A percentile compares a stretch with the other conserved stretches of the same genome.
These are phyloP conservation scores for Plenodomus lindquistii DNA, from an alignment of 2,329 filamentous ascomycete species.

Conservation along the genomic window DNA sequence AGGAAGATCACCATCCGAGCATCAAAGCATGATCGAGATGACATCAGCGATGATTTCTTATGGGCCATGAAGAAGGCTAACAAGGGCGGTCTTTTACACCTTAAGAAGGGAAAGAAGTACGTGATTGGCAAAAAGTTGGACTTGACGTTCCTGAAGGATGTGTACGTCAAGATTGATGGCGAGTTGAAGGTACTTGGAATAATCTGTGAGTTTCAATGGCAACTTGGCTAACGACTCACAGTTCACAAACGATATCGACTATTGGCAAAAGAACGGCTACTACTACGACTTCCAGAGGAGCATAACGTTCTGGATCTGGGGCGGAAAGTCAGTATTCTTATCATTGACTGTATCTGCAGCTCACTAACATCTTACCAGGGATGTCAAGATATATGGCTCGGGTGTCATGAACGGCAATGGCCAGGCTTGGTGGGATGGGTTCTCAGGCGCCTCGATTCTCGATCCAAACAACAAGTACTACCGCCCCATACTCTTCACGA, in stretches of 20 bases:
- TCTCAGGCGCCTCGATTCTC: conserved; percentile 52
- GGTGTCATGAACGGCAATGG: conserved; percentile 58
- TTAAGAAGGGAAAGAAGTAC: conserved; percentile 59
- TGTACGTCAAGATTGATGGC: conserved; percentile 63
- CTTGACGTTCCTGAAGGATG: conserved; percentile 60
- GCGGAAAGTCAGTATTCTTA: conserved; percentile 50
- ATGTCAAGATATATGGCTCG: conserved; percentile 63
- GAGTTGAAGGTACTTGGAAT: conserved; percentile 47
- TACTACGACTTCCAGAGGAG: conserved; percentile 58
- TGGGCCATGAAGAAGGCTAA: conserved; percentile 60
- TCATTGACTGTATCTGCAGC: not conserved
- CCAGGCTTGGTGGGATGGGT: conserved; percentile 54
- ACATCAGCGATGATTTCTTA: conserved; percentile 60
- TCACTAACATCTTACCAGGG: conserved; percentile 8
- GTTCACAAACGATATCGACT: conserved; percentile 53
- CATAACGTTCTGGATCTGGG: conserved; percentile 68
- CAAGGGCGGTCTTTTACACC: conserved; percentile 60
- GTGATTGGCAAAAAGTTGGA: conserved; percentile 64
- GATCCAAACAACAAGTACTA: conserved; percentile 60
- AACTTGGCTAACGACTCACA: conserved; percentile 17
- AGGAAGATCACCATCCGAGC: conserved; percentile 57
- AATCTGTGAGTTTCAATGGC: not conserved
- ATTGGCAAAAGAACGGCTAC: conserved; percentile 57
- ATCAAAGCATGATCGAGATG: conserved; percentile 59
- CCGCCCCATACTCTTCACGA: conserved; percentile 64